A percentile compares a stretch with the other conserved stretches of the same genome.
Conservation (phyloP, 2,329 filamentous ascomycete genomes). For the Apiospora arundinis region DNA sequence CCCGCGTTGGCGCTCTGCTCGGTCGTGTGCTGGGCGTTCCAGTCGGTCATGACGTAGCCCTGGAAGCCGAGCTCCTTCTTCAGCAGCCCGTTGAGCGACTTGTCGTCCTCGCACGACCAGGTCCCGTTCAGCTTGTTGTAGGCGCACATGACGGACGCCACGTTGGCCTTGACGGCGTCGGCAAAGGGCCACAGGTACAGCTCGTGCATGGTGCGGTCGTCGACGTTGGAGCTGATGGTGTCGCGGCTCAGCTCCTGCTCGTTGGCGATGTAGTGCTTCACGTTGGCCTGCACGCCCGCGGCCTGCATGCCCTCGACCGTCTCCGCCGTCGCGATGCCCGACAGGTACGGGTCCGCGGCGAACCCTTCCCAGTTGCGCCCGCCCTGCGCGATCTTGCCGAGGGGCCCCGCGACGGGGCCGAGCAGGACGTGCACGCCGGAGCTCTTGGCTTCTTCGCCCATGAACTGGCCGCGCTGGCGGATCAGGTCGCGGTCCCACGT, state of each 20-base stretch:
- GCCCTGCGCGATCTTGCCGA: conserved; percentile 75
- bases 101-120: conserved; percentile 70
- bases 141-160: conserved; percentile 73
- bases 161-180: conserved; percentile 70
- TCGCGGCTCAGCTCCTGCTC: conserved; percentile 70
- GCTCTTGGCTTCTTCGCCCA: conserved; percentile 72
- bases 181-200: conserved; percentile 72
- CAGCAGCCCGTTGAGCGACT: conserved; percentile 65
- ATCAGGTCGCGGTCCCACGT: conserved; percentile 83
- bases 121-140: conserved; percentile 76
- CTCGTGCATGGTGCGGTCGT: conserved; percentile 73
- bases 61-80: conserved; percentile 79
- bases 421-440: conserved; percentile 78
- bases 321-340: conserved; percentile 66
- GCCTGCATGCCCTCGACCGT: conserved; percentile 65
- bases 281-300: conserved; percentile 56
- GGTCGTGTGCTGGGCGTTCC: conserved; percentile 78
- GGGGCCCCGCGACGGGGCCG: conserved; percentile 76
- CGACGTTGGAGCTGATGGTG: conserved; percentile 61
- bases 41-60: conserved; percentile 67
- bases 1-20: conserved; percentile 70
- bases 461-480: conserved; percentile 69
- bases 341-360: conserved; percentile 77
- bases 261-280: conserved; percentile 70
- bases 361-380: conserved; percentile 88